These are phyloP conservation scores for Penicillium sp. DNA, from an alignment of 2,329 filamentous ascomycete genomes.

Conservation along the genomic window DNA sequence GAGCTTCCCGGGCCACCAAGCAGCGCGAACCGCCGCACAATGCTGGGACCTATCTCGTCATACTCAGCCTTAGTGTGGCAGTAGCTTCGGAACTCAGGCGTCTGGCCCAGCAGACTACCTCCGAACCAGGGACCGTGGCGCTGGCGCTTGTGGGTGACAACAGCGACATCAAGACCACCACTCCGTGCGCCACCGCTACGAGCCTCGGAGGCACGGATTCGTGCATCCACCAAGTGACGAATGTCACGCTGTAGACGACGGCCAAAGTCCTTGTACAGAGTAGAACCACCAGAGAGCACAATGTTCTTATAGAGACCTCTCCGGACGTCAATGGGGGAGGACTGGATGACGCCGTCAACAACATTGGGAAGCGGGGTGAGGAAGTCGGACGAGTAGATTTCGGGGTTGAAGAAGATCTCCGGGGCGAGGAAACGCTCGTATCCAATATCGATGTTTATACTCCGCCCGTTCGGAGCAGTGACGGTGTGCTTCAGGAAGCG, in stretches of 20 bases:
- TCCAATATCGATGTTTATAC: conserved; percentile 84
- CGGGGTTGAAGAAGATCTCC: conserved; percentile 99
- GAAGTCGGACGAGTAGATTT: conserved; percentile 99
- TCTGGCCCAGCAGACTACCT: conserved; percentile 92
- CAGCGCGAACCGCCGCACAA: conserved; percentile 90
- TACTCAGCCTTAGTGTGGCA: conserved; percentile 92
- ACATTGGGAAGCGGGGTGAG: conserved; percentile 90
- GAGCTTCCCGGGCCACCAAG: conserved; percentile 78
- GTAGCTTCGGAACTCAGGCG: conserved; percentile 96
- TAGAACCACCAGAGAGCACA: conserved; percentile 93
- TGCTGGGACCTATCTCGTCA: conserved; percentile 92
- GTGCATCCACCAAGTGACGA: conserved; percentile 87
- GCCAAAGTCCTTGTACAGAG: conserved; percentile 97
- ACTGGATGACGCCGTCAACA: conserved; percentile 95
- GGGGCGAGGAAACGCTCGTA: conserved; percentile 98
- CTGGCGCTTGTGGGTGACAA: conserved; percentile 96
- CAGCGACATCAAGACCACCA: conserved; percentile 92
- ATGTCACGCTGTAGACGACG: conserved; percentile 95
- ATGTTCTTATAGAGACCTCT: conserved; percentile 99
- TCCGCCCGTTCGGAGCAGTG: conserved; percentile 77
- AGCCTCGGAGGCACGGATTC: conserved; percentile 88
- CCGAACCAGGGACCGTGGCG: conserved; percentile 98
- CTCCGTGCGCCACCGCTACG: conserved; percentile 89
- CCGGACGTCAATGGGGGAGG: conserved; percentile 94
- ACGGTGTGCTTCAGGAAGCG: conserved; percentile 90